Evolutionary conservation across 106 monocot genomes (phyloP).

Genomic region (Acorus gramineus): DNA sequence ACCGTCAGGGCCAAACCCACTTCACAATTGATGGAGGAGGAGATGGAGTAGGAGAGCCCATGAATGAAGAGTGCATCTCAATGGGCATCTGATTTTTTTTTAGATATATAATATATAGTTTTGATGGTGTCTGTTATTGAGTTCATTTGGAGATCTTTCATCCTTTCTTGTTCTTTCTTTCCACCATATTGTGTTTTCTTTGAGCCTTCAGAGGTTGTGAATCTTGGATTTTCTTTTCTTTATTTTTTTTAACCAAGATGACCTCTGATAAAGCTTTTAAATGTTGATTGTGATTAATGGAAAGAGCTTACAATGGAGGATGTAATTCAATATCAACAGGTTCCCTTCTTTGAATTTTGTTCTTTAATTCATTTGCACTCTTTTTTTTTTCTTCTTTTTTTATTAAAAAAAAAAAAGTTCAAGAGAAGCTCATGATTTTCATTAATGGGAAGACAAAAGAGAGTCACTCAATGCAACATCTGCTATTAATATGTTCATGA

Average conservation of each 20-base stretch:
- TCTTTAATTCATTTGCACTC: background rate
- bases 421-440: conserved; percentile 18
- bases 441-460: background rate
- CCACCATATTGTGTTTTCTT: background rate
- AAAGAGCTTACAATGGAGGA: conserved; percentile 21
- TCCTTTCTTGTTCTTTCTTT: conserved; percentile 28
- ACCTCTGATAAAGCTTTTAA: background rate
- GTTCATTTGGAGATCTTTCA: background rate
- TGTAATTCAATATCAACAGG: background rate
- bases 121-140: too few species aligned
- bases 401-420: background rate
- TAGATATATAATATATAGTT: too few species aligned
- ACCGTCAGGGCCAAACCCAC: conserved; percentile 10
- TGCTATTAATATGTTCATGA: too few species aligned
- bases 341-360: background rate
- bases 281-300: conserved; percentile 1
- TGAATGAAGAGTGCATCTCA: too few species aligned
- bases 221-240: background rate
- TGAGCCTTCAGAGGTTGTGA: background rate
- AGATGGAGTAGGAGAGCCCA: too few species aligned
- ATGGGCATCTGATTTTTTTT: too few species aligned
- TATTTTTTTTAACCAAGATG: background rate
- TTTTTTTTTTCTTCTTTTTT: background rate
- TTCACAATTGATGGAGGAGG: conserved; percentile 9
- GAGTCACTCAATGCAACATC: background rate